Base-by-base conservation (phyloP, 2,329 filamentous ascomycete species). In the Colletotrichum destructivum region DNA sequence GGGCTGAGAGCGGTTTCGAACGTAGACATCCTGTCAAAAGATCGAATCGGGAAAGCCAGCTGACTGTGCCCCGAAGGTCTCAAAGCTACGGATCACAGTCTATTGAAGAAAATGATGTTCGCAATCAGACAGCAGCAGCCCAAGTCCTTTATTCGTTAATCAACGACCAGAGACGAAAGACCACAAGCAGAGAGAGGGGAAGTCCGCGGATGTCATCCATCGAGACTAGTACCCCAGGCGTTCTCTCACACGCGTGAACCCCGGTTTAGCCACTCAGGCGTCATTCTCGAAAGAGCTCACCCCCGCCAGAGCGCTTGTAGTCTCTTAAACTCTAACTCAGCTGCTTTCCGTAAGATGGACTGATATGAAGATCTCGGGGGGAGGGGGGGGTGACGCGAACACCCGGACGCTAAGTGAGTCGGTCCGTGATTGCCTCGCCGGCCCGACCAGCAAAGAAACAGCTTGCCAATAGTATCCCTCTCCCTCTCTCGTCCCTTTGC, bases 311-410 rank as follows among this genome's bases (percentile, higher is more conserved):
- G 18, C 8, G 15, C 26, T 26, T 11, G 49, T 52, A 23, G 16
- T 54, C n/a, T 16, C 13, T 15, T 13, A 44, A 55, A 60, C 55
- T 70, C 67, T 23, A 60, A 21, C 47, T 15, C n/a, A 4, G 35
- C 47, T 16, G 40, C 47, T 40, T 61, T 42, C 61, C 47, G 66
- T 47, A 49, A 40, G 16, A 61, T 66, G 62, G 55, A 55, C 67
- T 61, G 67, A 70, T 61, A 49, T 56, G 42, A 2, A 40, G 52
- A 49, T 31, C 42, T n/a, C 49, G 51, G 31, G 51, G 40, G 57
- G 23, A 3, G 15, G 26, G 15, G 26, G 23, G 15, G 13, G 31
- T 23, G 21, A 16, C 26, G 23, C 26, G 18, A 26, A 52, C 23
- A 52, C 13, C 42, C 9, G n/a, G 8, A n/a, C 57, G 40, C 57